phyloP scores from a whole-genome alignment of 2,329 filamentous ascomycete genomes.

The Claviceps pazoutovae region DNA sequence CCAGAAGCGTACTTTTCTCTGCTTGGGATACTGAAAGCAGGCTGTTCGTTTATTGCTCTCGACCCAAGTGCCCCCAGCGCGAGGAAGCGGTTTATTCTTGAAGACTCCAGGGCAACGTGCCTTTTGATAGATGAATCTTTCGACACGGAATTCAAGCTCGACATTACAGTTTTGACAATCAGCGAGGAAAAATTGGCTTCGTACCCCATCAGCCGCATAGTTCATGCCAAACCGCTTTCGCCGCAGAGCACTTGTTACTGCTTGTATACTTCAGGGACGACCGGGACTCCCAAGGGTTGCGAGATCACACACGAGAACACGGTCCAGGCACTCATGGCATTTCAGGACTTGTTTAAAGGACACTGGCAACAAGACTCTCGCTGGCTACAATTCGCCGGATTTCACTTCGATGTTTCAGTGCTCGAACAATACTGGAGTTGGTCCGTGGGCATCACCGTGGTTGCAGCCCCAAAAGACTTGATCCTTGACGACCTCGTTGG shows the following conservation, averaged over 20 bases:
- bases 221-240: constrained; percentile 10
- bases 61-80: constrained; percentile 59
- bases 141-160: not conserved
- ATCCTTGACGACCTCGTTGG: constrained; percentile 71
- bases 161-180: constrained; percentile 8
- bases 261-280: constrained; percentile 78
- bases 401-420: constrained; percentile 89
- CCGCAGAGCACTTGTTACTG: constrained; percentile 58
- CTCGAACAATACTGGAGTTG: constrained; percentile 93
- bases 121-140: constrained; percentile 40
- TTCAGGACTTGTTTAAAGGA: constrained; percentile 60
- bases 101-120: constrained; percentile 54
- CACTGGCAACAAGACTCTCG: constrained; percentile 62
- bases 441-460: constrained; percentile 76
- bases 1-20: constrained; percentile 74
- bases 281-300: constrained; percentile 75
- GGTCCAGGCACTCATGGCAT: constrained; percentile 79
- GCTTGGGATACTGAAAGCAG: constrained; percentile 67
- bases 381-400: constrained; percentile 87
- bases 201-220: constrained; percentile 7
- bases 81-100: constrained; percentile 63
- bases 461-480: constrained; percentile 68
- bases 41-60: constrained; percentile 68
- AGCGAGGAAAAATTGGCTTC: constrained; percentile 17
- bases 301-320: constrained; percentile 80